Evolutionary conservation across 768 basidiomycete species (phyloP).

Genomic region (Cyclocybe cylindracea): DNA sequence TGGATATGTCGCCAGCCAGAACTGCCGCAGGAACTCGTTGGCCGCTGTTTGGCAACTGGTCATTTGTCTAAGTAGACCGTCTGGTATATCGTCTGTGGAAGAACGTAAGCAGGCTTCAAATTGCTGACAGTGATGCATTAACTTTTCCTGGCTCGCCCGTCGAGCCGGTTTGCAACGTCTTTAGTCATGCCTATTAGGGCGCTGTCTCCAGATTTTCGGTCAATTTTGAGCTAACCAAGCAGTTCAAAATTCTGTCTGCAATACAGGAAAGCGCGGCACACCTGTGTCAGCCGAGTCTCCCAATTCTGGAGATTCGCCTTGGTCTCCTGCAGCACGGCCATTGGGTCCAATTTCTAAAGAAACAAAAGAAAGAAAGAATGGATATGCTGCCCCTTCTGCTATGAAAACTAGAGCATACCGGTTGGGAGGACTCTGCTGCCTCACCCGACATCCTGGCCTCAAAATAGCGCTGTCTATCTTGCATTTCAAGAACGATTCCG

Average conservation of each 20-base stretch:
- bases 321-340: slow-evolving; percentile 46
- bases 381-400: neutral
- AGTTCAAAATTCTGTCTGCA: neutral
- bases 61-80: slow-evolving; percentile 78
- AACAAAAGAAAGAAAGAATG: neutral
- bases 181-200: slow-evolving; percentile 77
- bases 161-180: slow-evolving; percentile 72
- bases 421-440: slow-evolving; percentile 30
- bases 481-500: slow-evolving; percentile 85
- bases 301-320: slow-evolving; percentile 53
- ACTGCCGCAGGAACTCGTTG: slow-evolving; percentile 95
- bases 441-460: slow-evolving; percentile 57
- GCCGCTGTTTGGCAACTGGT: slow-evolving; percentile 89
- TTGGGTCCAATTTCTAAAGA: slow-evolving; percentile 48
- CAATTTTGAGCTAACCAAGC: slow-evolving; percentile 58
- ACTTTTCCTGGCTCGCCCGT: slow-evolving; percentile 70
- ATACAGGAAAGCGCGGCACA: slow-evolving; percentile 25
- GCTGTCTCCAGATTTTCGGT: slow-evolving; percentile 65
- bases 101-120: slow-evolving; percentile 6
- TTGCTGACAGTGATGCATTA: neutral
- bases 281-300: slow-evolving; percentile 59
- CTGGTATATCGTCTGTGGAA: slow-evolving; percentile 73
- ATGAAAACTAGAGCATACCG: slow-evolving; percentile 17
- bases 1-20: slow-evolving; percentile 89
- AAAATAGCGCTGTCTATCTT: slow-evolving; percentile 81